These are phyloP conservation scores for Ophiostoma fasciatum DNA, from an alignment of 2,329 filamentous ascomycete species.

Conservation along the genomic window DNA sequence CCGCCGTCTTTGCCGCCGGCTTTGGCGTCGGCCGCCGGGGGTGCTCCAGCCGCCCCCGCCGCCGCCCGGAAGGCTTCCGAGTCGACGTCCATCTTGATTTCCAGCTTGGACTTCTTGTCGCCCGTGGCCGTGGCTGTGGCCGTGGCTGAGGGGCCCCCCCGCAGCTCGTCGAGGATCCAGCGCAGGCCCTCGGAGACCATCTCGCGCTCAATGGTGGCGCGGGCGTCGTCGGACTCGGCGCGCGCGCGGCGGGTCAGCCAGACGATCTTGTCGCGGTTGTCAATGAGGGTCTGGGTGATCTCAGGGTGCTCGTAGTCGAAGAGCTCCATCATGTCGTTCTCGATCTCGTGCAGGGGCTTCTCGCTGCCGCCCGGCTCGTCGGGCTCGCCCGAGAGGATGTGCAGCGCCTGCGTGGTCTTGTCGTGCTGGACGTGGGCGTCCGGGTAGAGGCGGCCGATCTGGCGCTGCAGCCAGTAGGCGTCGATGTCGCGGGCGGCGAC, in stretches of 20 bases:
- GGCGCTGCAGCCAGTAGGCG: constrained; percentile 90
- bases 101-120: constrained; percentile 56
- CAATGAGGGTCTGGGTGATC: constrained; percentile 76
- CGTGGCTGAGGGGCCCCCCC: constrained; percentile 48
- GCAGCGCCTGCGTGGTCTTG: constrained; percentile 74
- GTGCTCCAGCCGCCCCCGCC: constrained; percentile 22
- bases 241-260: constrained; percentile 85
- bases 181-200: constrained; percentile 82
- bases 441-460: constrained; percentile 75
- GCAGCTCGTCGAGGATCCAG: constrained; percentile 76
- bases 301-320: constrained; percentile 97
- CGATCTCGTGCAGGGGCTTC: constrained; percentile 77
- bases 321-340: constrained; percentile 96
- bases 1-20: constrained; percentile 40
- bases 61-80: constrained; percentile 44
- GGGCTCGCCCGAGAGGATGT: constrained; percentile 63
- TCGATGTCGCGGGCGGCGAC: constrained; percentile 84
- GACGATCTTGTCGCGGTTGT: constrained; percentile 84
- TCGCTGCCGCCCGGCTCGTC: constrained; percentile 62
- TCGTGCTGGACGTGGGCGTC: constrained; percentile 89
- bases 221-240: constrained; percentile 65
- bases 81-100: constrained; percentile 94
- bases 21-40: constrained; percentile 19
- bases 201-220: constrained; percentile 67
- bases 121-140: too few relatives aligned